A percentile compares a stretch with the other conserved stretches of the same genome.
These are phyloP conservation scores for Aspergillus proliferans DNA, from an alignment of 2,329 filamentous ascomycete genomes.

Conservation along the genomic window DNA sequence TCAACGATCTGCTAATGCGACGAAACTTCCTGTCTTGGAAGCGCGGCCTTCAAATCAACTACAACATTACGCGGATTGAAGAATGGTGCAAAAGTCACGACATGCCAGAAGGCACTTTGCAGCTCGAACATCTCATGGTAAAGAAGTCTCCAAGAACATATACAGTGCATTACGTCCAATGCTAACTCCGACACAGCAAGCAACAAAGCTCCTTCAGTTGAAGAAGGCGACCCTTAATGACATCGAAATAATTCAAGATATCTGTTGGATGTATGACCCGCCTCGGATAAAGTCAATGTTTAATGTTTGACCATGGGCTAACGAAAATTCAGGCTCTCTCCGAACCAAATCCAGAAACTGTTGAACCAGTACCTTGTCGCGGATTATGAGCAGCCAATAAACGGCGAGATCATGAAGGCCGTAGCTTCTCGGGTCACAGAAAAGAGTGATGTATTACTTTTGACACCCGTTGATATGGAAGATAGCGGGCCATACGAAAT, in stretches of 20 bases:
- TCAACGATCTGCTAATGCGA: slow-evolving; percentile 96
- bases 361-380: slow-evolving; percentile 97
- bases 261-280: slow-evolving; percentile 91
- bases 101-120: slow-evolving; percentile 95
- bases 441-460: slow-evolving; percentile 91
- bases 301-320: slow-evolving; percentile 1
- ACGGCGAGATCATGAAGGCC: slow-evolving; percentile 99
- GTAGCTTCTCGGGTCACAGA: slow-evolving; percentile 95
- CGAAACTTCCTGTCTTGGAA: slow-evolving; percentile 99
- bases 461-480: slow-evolving; percentile 97
- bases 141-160: slow-evolving; percentile 17
- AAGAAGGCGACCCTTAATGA: slow-evolving; percentile 99
- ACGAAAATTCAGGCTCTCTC: slow-evolving; percentile 64
- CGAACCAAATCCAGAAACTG: slow-evolving; percentile 98
- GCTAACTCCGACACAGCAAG: slow-evolving; percentile 57
- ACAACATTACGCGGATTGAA: slow-evolving; percentile 98
- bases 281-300: not conserved
- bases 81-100: slow-evolving; percentile 99
- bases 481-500: slow-evolving; percentile 98
- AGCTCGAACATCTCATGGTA: slow-evolving; percentile 97
- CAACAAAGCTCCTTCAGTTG: slow-evolving; percentile 92
- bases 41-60: slow-evolving; percentile 97
- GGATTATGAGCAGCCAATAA: slow-evolving; percentile 98
- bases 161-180: not conserved
- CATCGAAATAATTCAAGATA: slow-evolving; percentile 99